Base-by-base conservation (phyloP, 176 grass and related monocot species). In the Aegilops tauschii region DNA sequence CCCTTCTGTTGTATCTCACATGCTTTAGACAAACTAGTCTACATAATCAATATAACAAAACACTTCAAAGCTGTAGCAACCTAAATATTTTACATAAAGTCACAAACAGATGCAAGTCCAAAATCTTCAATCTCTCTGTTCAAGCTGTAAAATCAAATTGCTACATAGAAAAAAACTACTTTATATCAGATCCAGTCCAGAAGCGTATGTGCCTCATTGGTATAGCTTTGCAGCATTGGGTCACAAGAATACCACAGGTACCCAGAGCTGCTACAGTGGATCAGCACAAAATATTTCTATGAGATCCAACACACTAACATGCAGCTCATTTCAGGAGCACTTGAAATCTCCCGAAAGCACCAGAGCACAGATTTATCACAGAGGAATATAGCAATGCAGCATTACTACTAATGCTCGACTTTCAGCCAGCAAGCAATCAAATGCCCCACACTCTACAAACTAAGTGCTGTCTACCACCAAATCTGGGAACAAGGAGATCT, bases 301-400 rank as follows among this genome's bases (percentile, higher is more conserved):
- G 36, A 36, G 61, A 76, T 89, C 77, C 16, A 89, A 56, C 30
- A 5, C 8, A 40, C 52, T 80, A 40, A 14, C 36, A 65, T n/a
- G 17, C 28, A 69, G 29, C 8, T 30, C 23, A 49, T 30, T 50
- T 36, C 73, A 90, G 8, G 6, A 83, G 27, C 30, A 82, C 30
- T 13, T 77, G 9, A 28, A 83, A 17, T 23, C 4, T 78, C 18
- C 64, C n/a, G 16, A 77, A 54, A 71, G 39, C 79, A 86, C 32
- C 73, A 65, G 65, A 52, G 12, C 42, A 54, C 9, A 71, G 9
- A 27, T 16, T 56, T 56, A 79, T 73, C 72, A 42, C 5, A 52
- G 31, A 20, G 10, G 9, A 84, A n/a, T 23, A 49, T 67, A 74
- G 29, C 1, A 79, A 64, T 21, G 56, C 18, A 8, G 56, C 56